Evolutionary conservation across 768 basidiomycete genomes (phyloP).

Genomic region (Amanita rimosa): DNA sequence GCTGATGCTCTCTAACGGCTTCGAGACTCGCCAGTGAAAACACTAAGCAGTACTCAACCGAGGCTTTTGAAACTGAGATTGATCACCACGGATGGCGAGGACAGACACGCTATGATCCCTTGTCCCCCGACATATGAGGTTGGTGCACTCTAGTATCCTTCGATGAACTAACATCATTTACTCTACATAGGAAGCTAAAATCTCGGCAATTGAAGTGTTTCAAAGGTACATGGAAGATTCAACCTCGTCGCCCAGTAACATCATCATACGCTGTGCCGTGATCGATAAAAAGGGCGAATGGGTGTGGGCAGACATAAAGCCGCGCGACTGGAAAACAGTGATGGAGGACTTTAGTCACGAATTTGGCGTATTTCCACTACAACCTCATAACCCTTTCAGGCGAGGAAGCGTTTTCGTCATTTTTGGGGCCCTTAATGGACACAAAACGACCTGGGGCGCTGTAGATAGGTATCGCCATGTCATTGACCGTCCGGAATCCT

Average conservation of each 20-base stretch:
- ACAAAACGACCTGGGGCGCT: neutral
- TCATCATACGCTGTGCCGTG: slow-evolving; percentile 1
- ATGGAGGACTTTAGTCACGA: neutral
- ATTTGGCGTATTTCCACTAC: slow-evolving; percentile 7
- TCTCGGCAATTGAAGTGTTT: neutral
- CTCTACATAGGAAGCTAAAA: neutral
- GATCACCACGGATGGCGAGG: neutral
- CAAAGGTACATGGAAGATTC: neutral
- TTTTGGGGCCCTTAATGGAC: neutral
- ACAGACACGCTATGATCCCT: neutral
- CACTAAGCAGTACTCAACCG: neutral
- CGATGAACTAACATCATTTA: neutral
- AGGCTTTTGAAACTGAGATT: neutral
- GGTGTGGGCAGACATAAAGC: slow-evolving; percentile 12
- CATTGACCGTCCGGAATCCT: neutral
- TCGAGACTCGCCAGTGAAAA: neutral
- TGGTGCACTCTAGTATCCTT: neutral
- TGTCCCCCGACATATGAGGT: neutral
- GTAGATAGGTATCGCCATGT: too few species aligned
- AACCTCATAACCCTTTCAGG: neutral
- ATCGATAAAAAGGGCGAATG: slow-evolving; percentile 8
- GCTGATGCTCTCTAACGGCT: too few species aligned
- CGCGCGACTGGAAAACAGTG: slow-evolving; percentile 7
- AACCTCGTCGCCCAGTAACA: neutral
- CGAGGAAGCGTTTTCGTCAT: neutral